phyloP scores from a whole-genome alignment of 2,329 filamentous ascomycete species.

The Cryphonectria radicalis region DNA sequence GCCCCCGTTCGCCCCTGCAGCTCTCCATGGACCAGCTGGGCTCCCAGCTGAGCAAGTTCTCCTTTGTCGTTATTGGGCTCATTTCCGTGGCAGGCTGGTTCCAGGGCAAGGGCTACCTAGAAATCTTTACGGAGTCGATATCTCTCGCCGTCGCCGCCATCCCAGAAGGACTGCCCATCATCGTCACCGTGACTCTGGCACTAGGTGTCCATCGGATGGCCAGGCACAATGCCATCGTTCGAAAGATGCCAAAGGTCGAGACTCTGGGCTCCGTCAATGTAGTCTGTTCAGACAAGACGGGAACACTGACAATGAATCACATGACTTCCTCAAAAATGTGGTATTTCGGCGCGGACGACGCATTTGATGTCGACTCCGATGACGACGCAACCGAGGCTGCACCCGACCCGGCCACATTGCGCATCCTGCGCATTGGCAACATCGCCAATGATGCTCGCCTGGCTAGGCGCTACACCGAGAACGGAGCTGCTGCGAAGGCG shows the following conservation, averaged over 20 bases:
- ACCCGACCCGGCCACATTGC: constrained; percentile 74
- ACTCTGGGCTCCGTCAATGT: constrained; percentile 98
- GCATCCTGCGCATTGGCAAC: constrained; percentile 89
- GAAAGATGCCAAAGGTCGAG: constrained; percentile 94
- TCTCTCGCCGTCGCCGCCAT: constrained; percentile 96
- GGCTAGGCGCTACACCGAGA: constrained; percentile 71
- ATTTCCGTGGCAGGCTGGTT: constrained; percentile 91
- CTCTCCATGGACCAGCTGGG: constrained; percentile 97
- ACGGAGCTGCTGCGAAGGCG: constrained; percentile 72
- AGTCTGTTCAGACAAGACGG: constrained; percentile 98
- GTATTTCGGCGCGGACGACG: constrained; percentile 74
- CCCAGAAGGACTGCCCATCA: constrained; percentile 94
- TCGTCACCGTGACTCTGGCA: constrained; percentile 95
- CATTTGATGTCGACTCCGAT: constrained; percentile 58
- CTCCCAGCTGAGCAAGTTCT: constrained; percentile 94
- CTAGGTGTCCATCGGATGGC: constrained; percentile 97
- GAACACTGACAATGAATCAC: constrained; percentile 94
- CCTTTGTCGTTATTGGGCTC: constrained; percentile 89
- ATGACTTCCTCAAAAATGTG: constrained; percentile 98
- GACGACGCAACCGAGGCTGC: constrained; percentile 58
- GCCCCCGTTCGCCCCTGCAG: constrained; percentile 90
- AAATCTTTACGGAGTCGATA: constrained; percentile 97
- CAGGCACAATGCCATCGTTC: constrained; percentile 90
- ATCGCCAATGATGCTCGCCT: constrained; percentile 94
- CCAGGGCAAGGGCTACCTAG: constrained; percentile 85